A percentile compares a stretch with the other conserved stretches of the same genome.
Evolutionary conservation across 208 protist species (phyloP).

Genomic region (Balamuthia mandrillaris): DNA sequence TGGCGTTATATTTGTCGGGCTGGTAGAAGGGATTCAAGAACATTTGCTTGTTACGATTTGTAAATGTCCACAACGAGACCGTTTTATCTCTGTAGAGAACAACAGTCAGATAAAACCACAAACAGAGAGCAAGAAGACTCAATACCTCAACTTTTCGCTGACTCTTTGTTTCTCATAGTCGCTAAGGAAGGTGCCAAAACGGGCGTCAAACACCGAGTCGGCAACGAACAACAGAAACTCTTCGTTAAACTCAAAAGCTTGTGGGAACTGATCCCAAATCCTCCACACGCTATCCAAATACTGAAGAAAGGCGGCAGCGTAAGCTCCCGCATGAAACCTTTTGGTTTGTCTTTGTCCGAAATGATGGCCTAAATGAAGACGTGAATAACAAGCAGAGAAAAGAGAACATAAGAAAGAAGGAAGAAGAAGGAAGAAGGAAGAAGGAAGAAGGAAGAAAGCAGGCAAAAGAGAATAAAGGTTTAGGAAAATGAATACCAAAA

Average conservation of each 20-base stretch:
- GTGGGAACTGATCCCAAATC: conserved; percentile 18
- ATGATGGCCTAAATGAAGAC: too few species aligned
- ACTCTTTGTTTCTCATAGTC: background rate
- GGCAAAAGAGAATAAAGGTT: too few species aligned
- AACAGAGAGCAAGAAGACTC: too few species aligned
- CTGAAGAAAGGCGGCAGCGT: conserved; percentile 29
- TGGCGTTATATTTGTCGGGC: too few species aligned
- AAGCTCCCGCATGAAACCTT: too few species aligned
- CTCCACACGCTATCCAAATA: conserved; percentile 25
- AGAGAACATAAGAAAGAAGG: too few species aligned
- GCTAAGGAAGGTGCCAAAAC: background rate
- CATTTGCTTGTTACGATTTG: background rate
- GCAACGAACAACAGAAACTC: background rate
- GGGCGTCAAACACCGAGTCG: background rate
- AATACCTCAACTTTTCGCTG: conserved; percentile 31
- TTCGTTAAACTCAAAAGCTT: conserved; percentile 19
- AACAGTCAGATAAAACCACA: too few species aligned
- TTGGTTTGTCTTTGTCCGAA: too few species aligned
- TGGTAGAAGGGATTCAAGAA: too few species aligned
- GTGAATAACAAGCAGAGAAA: too few species aligned
- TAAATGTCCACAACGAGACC: background rate
- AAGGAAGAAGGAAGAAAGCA: too few species aligned
- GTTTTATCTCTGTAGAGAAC: background rate
- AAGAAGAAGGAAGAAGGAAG: background rate
- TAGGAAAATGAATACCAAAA: conserved; percentile 69